These are phyloP conservation scores for Aspergillus novofumigatus DNA, from an alignment of 2,329 filamentous ascomycete species.

Conservation along the genomic window DNA sequence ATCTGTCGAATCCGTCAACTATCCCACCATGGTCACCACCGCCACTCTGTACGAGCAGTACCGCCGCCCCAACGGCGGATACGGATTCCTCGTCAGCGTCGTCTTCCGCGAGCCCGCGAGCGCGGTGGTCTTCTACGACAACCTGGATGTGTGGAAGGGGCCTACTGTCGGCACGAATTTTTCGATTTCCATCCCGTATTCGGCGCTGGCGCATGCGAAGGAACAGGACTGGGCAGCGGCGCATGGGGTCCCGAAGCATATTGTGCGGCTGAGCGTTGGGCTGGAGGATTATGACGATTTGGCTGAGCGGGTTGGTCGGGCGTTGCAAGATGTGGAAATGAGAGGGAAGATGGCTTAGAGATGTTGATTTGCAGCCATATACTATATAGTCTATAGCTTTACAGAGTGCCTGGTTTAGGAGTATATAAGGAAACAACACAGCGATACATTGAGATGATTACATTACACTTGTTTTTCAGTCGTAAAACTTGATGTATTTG, in stretches of 20 bases:
- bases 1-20: constrained; percentile 18
- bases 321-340: neutral
- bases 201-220: constrained; percentile 17
- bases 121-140: constrained; percentile 28
- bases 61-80: constrained; percentile 17
- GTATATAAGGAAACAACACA: no score
- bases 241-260: constrained; percentile 21
- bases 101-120: constrained; percentile 13
- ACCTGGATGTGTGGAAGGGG: constrained; percentile 28
- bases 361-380: no score
- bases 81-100: constrained; percentile 20
- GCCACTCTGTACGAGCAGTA: constrained; percentile 15
- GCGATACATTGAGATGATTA: no score
- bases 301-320: neutral
- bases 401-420: no score
- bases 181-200: constrained; percentile 22
- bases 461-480: no score
- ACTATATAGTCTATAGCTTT: no score
- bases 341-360: no score
- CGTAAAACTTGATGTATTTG: no score
- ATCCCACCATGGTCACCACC: constrained; percentile 17
- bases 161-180: constrained; percentile 28
- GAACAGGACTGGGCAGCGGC: constrained; percentile 25
- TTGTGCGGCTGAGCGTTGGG: constrained; percentile 19
- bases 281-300: constrained; percentile 9